Evolutionary conservation across 1,139 yeast species (phyloP), one percentile per base, ranked within the genome.

Genomic region (Waltiozyma sp.): DNA sequence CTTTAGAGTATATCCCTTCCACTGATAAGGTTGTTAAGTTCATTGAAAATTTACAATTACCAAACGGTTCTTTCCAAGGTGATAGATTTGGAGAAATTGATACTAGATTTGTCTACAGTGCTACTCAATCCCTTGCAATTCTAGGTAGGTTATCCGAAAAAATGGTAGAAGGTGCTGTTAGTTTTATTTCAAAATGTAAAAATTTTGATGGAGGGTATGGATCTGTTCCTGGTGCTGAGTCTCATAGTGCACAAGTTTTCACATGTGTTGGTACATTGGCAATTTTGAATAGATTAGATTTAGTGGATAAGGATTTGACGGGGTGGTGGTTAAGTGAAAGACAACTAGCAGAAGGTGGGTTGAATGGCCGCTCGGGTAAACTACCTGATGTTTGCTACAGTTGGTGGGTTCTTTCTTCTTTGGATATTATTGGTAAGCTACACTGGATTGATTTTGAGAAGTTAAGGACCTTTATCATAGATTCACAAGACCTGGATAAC

Each of bases 121-220:
- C 93, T 0, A 64, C 88, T 9, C 86, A 83, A 48, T 70, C 86
- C 0, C 67, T 91, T 43, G 73, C 86, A 1, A 70, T 91, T 9
- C 61, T 91, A 33, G 89, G 78, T 15, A 74, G 66, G 45, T 65
- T 89, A 46, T 75, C 77, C n/a, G 57, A 66, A 4, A 72, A 77
- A 19, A 65, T 85, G 9, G 80, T 75, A 0, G 78, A 73, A 9
- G 77, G 77, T 1, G 86, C 95, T 0, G 79, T 76, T 1, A 66
- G 65, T 1, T 91, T 79, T 63, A 74, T 89, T 11, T 55, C 73
- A 47, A 57, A 59, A 38, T 93, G 98, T 61, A 80, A 75, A 49
- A 93, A 93, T 60, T 91, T 87, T 57, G 98, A 91, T 59, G 99
- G 98, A 4, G 96, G 95, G 0, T 91, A 85, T 66, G 98, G 98